These are phyloP conservation scores for Senna tora DNA, from an alignment of 306 rosid genomes.

Conservation along the genomic window DNA sequence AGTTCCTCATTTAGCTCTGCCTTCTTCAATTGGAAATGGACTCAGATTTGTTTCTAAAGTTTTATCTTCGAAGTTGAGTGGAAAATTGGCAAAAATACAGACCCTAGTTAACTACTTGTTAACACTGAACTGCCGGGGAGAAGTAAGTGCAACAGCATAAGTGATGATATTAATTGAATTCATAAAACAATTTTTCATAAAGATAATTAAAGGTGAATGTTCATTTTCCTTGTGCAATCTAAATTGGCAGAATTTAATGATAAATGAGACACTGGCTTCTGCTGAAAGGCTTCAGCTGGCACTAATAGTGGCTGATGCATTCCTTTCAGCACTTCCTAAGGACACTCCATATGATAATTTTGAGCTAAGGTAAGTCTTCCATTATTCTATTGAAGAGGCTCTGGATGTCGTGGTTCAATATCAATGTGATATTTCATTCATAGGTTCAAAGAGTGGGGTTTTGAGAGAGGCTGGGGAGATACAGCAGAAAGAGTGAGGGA, in stretches of 20 bases:
- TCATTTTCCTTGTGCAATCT: constrained; percentile 23
- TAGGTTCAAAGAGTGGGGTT: constrained; percentile 79
- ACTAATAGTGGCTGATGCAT: constrained; percentile 56
- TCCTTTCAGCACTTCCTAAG: constrained; percentile 55
- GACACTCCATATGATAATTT: constrained; percentile 57
- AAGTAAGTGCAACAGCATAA: constrained; percentile 48
- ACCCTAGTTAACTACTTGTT: constrained; percentile 74
- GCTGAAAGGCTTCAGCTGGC: constrained; percentile 66
- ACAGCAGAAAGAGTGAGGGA: constrained; percentile 69
- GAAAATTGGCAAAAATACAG: constrained; percentile 55
- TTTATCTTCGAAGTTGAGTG: constrained; percentile 52
- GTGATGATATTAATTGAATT: constrained; percentile 1
- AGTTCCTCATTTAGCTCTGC: constrained; percentile 57
- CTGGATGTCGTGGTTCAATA: constrained; percentile 8
- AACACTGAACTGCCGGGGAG: constrained; percentile 64
- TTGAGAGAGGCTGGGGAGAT: constrained; percentile 91
- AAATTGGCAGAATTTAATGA: constrained; percentile 62
- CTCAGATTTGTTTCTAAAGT: constrained; percentile 56
- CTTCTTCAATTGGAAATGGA: constrained; percentile 83
- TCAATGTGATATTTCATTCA: constrained; percentile 10
- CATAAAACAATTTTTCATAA: neutral
- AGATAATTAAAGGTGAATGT: neutral
- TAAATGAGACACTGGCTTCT: constrained; percentile 54
- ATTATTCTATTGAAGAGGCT: neutral
- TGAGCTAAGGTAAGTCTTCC: constrained; percentile 53